A percentile compares a stretch with the other conserved stretches of the same genome.
These are phyloP conservation scores for Oryza brachyantha DNA, from an alignment of 176 grass and related monocot genomes.

Conservation along the genomic window DNA sequence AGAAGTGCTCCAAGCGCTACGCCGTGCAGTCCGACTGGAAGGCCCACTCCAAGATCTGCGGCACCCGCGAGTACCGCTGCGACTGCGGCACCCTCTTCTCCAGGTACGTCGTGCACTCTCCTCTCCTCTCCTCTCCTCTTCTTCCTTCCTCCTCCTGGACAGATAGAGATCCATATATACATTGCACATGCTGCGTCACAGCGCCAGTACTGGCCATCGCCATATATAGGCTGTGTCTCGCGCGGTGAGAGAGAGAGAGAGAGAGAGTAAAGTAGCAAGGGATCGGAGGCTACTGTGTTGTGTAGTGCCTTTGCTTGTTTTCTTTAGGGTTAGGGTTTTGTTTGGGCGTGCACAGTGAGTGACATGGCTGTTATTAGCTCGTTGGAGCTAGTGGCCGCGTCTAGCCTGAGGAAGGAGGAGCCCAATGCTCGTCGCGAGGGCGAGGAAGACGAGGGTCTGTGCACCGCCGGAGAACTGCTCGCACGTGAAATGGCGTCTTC, in stretches of 20 bases:
- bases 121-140: no score
- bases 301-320: neutral
- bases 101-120: constrained; percentile 35
- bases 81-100: constrained; percentile 99
- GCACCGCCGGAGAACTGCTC: constrained; percentile 32
- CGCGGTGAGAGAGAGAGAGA: no score
- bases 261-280: constrained; percentile 19
- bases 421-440: neutral
- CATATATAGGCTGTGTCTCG: constrained; percentile 43
- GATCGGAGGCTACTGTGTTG: constrained; percentile 29
- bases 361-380: constrained; percentile 41
- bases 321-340: constrained; percentile 78
- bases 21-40: constrained; percentile 98
- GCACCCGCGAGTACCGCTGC: constrained; percentile 96
- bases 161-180: neutral
- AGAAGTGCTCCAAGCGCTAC: constrained; percentile 98
- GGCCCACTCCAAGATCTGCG: constrained; percentile 99
- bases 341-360: constrained; percentile 19
- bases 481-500: constrained; percentile 53
- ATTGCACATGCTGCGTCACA: no score
- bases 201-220: neutral
- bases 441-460: neutral
- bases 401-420: constrained; percentile 27
- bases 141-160: no score
- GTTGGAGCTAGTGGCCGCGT: neutral